These are phyloP conservation scores for Yarrowia alimentaria DNA, from an alignment of 805 yeast species.

Conservation along the genomic window DNA sequence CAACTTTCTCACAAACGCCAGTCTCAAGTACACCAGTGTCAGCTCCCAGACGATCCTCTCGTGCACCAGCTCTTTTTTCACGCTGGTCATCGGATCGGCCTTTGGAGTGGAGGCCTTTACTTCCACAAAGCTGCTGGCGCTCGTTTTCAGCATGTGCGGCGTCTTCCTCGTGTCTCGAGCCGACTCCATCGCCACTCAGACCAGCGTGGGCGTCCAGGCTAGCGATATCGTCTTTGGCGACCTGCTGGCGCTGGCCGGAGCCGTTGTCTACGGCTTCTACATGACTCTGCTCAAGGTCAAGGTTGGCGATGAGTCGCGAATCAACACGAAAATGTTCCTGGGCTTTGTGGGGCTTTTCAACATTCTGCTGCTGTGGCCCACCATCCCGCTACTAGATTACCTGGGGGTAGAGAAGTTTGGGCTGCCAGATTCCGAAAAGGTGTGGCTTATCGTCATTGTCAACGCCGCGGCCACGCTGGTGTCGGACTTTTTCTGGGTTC, in stretches of 20 bases:
- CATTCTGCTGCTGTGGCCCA: constrained; percentile 75
- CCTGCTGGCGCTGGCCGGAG: constrained; percentile 74
- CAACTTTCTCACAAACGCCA: constrained; percentile 83
- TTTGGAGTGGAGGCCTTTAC: constrained; percentile 70
- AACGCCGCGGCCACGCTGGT: constrained; percentile 79
- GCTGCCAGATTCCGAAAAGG: constrained; percentile 56
- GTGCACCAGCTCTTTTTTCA: constrained; percentile 90
- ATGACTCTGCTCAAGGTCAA: constrained; percentile 76
- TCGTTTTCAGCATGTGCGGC: constrained; percentile 71
- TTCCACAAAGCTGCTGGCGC: constrained; percentile 62
- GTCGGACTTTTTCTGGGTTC: constrained; percentile 94
- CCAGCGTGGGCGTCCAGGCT: constrained; percentile 6
- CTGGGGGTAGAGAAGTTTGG: constrained; percentile 68
- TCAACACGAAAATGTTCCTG: constrained; percentile 84
- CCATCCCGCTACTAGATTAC: constrained; percentile 62
- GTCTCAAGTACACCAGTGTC: constrained; percentile 83
- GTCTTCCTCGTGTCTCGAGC: constrained; percentile 72
- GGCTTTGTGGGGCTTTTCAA: constrained; percentile 93
- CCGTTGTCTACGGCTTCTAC: constrained; percentile 86
- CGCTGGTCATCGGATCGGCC: constrained; percentile 74
- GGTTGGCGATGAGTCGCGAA: constrained; percentile 68
- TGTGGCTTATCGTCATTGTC: constrained; percentile 52
- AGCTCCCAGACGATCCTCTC: constrained; percentile 92
- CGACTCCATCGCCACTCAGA: constrained; percentile 35
- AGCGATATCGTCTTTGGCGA: constrained; percentile 60